These are phyloP conservation scores for Colletotrichum sp. DNA, from an alignment of 2,329 filamentous ascomycete genomes.

Conservation along the genomic window DNA sequence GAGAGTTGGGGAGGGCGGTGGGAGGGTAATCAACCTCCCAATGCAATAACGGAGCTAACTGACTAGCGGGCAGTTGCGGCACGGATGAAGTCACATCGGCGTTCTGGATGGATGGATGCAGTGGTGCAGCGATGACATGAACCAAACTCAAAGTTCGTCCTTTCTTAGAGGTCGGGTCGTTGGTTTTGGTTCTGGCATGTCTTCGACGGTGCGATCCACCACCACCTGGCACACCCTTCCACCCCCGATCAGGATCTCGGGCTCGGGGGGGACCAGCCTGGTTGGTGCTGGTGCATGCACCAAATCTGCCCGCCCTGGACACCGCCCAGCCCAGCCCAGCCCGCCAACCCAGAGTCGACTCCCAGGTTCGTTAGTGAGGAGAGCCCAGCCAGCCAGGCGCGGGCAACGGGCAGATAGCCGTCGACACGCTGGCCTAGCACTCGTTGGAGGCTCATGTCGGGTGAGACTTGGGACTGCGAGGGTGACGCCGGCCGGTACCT, in stretches of 20 bases:
- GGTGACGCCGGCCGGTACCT: neutral
- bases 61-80: constrained; percentile 14
- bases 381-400: neutral
- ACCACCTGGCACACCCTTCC: neutral
- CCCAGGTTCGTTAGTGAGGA: neutral
- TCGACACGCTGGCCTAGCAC: neutral
- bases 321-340: constrained; percentile 8
- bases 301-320: constrained; percentile 5
- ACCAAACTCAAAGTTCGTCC: constrained; percentile 23
- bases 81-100: constrained; percentile 18
- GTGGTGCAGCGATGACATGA: constrained; percentile 20
- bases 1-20: neutral
- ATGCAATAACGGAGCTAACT: neutral
- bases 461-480: neutral
- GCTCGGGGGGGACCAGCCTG: neutral
- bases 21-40: neutral
- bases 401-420: neutral
- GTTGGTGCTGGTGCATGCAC: constrained; percentile 5
- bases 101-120: constrained; percentile 9
- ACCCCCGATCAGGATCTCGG: constrained; percentile 18
- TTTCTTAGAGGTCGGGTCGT: constrained; percentile 4
- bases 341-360: neutral
- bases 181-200: constrained; percentile 21
- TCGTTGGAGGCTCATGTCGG: neutral
- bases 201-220: constrained; percentile 18